Base-by-base conservation (phyloP, 2,329 filamentous ascomycete genomes). In the Calonectria pauciramosa region DNA sequence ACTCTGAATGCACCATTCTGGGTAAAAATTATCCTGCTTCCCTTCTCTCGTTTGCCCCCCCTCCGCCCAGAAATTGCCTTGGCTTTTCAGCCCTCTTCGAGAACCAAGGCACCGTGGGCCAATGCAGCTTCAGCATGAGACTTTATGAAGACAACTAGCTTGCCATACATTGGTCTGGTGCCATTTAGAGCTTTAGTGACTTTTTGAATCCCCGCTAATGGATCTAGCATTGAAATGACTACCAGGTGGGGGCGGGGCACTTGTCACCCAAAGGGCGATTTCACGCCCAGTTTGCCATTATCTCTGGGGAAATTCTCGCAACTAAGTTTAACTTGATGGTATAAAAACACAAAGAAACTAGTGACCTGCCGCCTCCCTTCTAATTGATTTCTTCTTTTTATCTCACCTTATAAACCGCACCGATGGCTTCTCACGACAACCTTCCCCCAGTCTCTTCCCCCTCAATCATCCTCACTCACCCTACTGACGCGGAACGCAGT, bases 401-500 rank as follows among this genome's bases (percentile, higher is more conserved):
- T n/a, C n/a, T 23, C 52, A 18, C 5, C 20, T 36, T 26, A n/a
- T 32, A 20, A 9, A n/a, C 1, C 16, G 28, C 14, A 6, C 1
- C 63, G 10, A 81, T 82, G 80, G 73, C 74, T 20, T 75, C 78
- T 11, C 69, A 73, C 32, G 63, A 76, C 20, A 73, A 76, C 54
- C 76, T 82, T 41, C 82, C 80, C 6, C 54, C 65, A 14, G 72
- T 76, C 49, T 74, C 80, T 4, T 81, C 80, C 10, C 74, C 79
- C 13, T 75, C 77, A 52, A 75, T 84, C 70, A 74, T 80, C 72
- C 89, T 94, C 76, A 85, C 87, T 49, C 87, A 90, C 76, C 91
- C 93, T 1, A 94, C 91, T 1, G 79, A 85, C 3, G 84, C 86
- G 10, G 93, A 95, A 82, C 89, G 88, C 74, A 76, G 81, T 26